These are phyloP conservation scores for Boletus rubropictus DNA, from an alignment of 768 basidiomycete genomes.

Conservation along the genomic window DNA sequence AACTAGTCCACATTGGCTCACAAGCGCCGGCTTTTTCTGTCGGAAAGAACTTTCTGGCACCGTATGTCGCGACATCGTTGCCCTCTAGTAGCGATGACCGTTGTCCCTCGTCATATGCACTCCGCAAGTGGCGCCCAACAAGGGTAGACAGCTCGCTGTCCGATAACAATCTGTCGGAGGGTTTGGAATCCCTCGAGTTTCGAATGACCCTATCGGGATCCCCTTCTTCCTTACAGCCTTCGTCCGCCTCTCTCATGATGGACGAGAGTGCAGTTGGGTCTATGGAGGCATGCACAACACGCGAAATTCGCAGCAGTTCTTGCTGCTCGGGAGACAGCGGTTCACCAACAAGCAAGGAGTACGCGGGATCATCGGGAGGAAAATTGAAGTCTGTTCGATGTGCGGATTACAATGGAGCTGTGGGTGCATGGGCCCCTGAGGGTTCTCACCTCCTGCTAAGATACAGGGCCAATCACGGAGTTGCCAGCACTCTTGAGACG, in stretches of 20 bases:
- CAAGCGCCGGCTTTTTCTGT: conserved; percentile 44
- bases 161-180: conserved; percentile 65
- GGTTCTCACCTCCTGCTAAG: conserved; percentile 69
- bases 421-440: background rate
- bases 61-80: conserved; percentile 40
- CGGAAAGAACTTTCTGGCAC: conserved; percentile 40
- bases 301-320: conserved; percentile 50
- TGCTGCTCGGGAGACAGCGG: conserved; percentile 51
- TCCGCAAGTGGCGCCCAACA: conserved; percentile 39
- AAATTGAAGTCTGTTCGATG: conserved; percentile 78
- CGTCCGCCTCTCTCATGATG: conserved; percentile 19
- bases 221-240: conserved; percentile 34
- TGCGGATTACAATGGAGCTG: conserved; percentile 1
- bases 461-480: conserved; percentile 68
- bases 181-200: conserved; percentile 56
- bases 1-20: conserved; percentile 87
- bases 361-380: conserved; percentile 72
- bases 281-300: conserved; percentile 66
- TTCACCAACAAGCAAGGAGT: conserved; percentile 68
- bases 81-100: conserved; percentile 11
- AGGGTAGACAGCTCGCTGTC: conserved; percentile 50
- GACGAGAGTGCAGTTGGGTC: conserved; percentile 49
- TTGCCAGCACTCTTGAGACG: conserved; percentile 45
- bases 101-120: conserved; percentile 63
- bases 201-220: conserved; percentile 72